These are phyloP conservation scores for Debaryomycetaceae sp. DNA, from an alignment of 1,139 yeast genomes.

Conservation along the genomic window DNA sequence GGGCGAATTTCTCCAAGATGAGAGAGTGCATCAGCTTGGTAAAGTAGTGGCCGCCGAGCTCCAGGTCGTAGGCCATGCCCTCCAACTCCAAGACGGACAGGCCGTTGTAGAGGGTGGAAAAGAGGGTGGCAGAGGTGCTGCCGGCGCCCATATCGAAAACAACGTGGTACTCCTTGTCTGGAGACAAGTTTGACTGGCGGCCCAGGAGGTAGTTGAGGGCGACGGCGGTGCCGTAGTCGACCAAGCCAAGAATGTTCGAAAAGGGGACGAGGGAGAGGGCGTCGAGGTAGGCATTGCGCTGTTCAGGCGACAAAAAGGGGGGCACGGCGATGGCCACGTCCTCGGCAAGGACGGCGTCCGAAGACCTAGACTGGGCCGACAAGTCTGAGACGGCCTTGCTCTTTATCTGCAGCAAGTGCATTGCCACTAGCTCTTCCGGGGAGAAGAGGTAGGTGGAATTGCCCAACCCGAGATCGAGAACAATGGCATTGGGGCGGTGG, in stretches of 20 bases:
- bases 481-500: constrained; percentile 38
- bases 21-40: constrained; percentile 56
- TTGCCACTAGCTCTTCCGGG: constrained; percentile 72
- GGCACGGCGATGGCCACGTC: constrained; percentile 77
- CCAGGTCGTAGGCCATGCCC: constrained; percentile 57
- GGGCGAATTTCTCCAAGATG: constrained; percentile 46
- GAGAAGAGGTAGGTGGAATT: constrained; percentile 33
- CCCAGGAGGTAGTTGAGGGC: constrained; percentile 66
- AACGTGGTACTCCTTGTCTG: constrained; percentile 46
- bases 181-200: constrained; percentile 24
- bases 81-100: constrained; percentile 46
- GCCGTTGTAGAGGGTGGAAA: constrained; percentile 42
- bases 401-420: constrained; percentile 63
- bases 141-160: constrained; percentile 93
- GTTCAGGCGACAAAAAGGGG: constrained; percentile 51
- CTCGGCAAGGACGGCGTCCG: constrained; percentile 23
- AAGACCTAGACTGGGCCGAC: constrained; percentile 19
- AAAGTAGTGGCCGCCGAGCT: constrained; percentile 65
- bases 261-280: constrained; percentile 65
- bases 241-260: constrained; percentile 47
- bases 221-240: constrained; percentile 86
- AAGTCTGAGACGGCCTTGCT: constrained; percentile 46
- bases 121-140: constrained; percentile 74
- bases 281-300: constrained; percentile 64
- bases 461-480: constrained; percentile 40